Conservation (phyloP, 345 rosid genomes). For the Eucalyptus pauciflora region DNA sequence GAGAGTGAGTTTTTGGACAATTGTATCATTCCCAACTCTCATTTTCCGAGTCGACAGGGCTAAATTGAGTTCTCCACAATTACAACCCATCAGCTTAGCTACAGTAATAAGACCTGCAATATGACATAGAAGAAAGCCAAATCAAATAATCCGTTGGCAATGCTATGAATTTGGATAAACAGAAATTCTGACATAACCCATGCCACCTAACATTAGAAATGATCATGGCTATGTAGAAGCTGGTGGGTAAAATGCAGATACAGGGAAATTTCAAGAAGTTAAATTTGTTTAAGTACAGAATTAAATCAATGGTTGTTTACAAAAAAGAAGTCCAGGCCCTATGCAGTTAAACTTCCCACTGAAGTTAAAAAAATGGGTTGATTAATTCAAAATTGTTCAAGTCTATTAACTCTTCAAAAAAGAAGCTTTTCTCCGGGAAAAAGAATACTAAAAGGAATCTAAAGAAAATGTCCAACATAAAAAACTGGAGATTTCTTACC, state of each 20-base stretch:
- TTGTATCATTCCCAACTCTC: constrained; percentile 89
- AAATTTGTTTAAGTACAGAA: neutral
- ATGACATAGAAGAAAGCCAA: neutral
- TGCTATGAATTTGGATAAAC: neutral
- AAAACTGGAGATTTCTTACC: constrained; percentile 24
- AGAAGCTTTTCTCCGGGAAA: neutral
- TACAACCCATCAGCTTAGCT: constrained; percentile 79
- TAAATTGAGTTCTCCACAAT: constrained; percentile 45
- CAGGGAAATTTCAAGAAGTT: neutral
- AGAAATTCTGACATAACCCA: neutral
- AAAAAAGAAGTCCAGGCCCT: neutral
- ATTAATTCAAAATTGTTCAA: neutral
- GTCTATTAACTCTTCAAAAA: neutral
- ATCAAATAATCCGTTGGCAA: neutral
- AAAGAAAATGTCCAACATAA: neutral
- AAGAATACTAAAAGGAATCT: neutral
- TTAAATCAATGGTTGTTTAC: neutral
- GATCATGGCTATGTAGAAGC: neutral
- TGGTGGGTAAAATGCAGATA: neutral
- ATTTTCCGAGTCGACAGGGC: constrained; percentile 86
- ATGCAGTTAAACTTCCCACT: neutral
- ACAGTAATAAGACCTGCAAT: constrained; percentile 61
- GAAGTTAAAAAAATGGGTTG: neutral
- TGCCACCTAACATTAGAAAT: neutral
- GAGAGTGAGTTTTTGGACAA: constrained; percentile 75